These are phyloP conservation scores for Boehmeria nivea DNA, from an alignment of 306 rosid species.

Conservation along the genomic window DNA sequence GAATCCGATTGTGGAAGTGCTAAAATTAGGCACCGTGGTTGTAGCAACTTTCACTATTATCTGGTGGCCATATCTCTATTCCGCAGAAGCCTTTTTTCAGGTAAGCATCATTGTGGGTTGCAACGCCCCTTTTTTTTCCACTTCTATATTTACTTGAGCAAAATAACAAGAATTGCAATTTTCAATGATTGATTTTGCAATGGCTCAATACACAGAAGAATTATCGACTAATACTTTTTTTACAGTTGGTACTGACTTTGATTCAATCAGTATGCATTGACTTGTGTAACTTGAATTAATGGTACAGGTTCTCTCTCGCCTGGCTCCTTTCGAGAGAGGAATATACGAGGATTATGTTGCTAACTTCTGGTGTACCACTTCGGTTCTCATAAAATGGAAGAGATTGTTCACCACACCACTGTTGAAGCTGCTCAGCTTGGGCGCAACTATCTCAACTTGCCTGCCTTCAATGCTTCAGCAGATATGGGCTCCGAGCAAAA, in stretches of 20 bases:
- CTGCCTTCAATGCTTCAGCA: slow-evolving; percentile 91
- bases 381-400: slow-evolving; percentile 84
- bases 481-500: slow-evolving; percentile 62
- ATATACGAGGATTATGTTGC: slow-evolving; percentile 93
- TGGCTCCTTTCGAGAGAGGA: slow-evolving; percentile 94
- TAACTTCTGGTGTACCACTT: slow-evolving; percentile 91
- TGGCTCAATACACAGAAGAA: too few species aligned
- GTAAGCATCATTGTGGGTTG: slow-evolving; percentile 28
- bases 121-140: too few species aligned
- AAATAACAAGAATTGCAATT: not conserved
- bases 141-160: not conserved
- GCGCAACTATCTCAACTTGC: slow-evolving; percentile 58
- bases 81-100: slow-evolving; percentile 56
- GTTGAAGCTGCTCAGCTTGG: slow-evolving; percentile 62
- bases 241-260: not conserved
- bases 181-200: not conserved
- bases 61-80: slow-evolving; percentile 90
- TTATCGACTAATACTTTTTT: not conserved
- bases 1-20: slow-evolving; percentile 64
- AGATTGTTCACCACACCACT: slow-evolving; percentile 56
- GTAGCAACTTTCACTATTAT: slow-evolving; percentile 62
- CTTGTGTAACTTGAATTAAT: slow-evolving; percentile 21
- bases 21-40: slow-evolving; percentile 71
- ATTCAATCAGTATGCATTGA: not conserved
- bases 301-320: slow-evolving; percentile 67